phyloP scores from a whole-genome alignment of 306 rosid genomes.

The Lathyrus tuberosus region DNA sequence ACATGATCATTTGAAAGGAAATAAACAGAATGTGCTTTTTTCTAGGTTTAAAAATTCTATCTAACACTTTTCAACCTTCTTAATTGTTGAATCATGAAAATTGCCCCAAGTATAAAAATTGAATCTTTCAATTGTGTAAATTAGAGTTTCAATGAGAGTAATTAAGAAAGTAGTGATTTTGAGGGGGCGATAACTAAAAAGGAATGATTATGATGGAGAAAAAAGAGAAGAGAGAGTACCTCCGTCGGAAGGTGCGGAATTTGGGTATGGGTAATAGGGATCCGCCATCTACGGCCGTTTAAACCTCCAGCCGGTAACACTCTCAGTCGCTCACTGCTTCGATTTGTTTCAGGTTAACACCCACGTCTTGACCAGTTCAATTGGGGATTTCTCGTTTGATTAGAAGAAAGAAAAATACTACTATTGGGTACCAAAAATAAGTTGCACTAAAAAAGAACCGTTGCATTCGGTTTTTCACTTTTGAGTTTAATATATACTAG shows the following conservation, averaged over 20 bases:
- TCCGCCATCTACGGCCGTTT: constrained; percentile 54
- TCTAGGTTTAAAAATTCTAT: neutral
- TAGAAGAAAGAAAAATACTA: neutral
- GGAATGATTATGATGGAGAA: neutral
- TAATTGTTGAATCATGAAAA: constrained; percentile 7
- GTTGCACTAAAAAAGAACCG: neutral
- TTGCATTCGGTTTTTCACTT: neutral
- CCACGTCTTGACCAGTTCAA: neutral
- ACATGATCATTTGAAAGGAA: constrained; percentile 8
- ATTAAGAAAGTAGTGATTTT: neutral
- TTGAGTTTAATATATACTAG: no score
- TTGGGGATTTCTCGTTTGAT: neutral
- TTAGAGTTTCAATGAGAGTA: neutral
- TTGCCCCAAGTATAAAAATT: neutral
- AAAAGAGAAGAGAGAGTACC: constrained; percentile 43
- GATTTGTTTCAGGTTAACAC: neutral
- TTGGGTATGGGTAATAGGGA: constrained; percentile 51
- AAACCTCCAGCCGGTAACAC: neutral
- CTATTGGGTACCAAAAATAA: neutral
- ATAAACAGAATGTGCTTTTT: neutral
- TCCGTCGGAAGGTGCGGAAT: constrained; percentile 43
- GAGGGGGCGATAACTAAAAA: neutral
- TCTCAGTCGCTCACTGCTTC: neutral
- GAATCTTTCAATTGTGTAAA: constrained; percentile 5
- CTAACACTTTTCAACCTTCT: constrained; percentile 8